Base-by-base conservation (phyloP, 176 grass and related monocot genomes). In the Phragmites australis region DNA sequence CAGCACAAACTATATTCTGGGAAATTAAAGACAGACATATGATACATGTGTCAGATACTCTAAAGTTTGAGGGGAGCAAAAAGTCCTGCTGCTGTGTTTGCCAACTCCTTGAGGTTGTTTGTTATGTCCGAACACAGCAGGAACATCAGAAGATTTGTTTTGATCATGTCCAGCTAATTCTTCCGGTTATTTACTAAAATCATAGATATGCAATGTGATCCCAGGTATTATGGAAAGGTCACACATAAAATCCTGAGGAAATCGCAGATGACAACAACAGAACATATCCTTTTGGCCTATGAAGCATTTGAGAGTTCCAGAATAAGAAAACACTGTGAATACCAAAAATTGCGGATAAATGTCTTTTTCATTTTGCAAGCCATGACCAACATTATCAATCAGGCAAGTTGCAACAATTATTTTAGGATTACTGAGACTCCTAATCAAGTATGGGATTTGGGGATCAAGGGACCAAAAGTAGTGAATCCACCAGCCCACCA, bases 171-270 rank as follows among this genome's bases (percentile, higher is more conserved):
- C 56, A 64, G 67, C n/a, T 57, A 73, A 78, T 41, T 22, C 13
- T 30, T 42, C 6, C 40, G 12, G 17, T 68, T 76, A 25, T 57
- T 17, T 66, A 13, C 25, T 67, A 77, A 77, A 64, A 45, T 34
- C 26, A 29, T 63, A 34, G 70, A 77, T 27, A 48, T 70, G 19
- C 72, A 19, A 62, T 64, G 65, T 76, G 46, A 16, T 19, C 48
- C 47, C 37, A 7, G n/a, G 8, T 17, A 57, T 22, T 41, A 57
- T 27, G 16, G 54, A 9, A 86, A 67, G 17, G 46, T 0, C 21
- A 25, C 68, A 66, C 43, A 65, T 37, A 32, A 65, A n/a, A 78
- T 79, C 73, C 17, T 58, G 13, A 19, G 64, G 22, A 44, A 55
- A 48, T 57, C 8, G 13, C 12, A 30, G 21, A 78, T 46, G 16